These are phyloP conservation scores for Candida verbasci DNA, from an alignment of 805 yeast species.

Conservation along the genomic window DNA sequence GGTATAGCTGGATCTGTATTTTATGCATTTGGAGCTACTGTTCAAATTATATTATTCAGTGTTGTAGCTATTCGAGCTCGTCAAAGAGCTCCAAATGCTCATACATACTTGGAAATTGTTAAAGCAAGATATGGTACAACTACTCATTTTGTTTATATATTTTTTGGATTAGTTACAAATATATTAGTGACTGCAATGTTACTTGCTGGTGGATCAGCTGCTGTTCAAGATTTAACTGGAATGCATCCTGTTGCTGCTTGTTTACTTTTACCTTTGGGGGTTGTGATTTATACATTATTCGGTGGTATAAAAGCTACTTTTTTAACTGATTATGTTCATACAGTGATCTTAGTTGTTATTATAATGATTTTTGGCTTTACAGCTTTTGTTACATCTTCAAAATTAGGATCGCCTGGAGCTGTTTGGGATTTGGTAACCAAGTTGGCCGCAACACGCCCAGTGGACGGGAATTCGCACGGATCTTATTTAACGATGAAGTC, in stretches of 20 bases:
- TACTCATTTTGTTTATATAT: slow-evolving; percentile 66
- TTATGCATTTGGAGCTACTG: slow-evolving; percentile 89
- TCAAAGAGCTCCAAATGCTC: slow-evolving; percentile 86
- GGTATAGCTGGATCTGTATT: slow-evolving; percentile 81
- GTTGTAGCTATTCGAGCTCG: slow-evolving; percentile 85
- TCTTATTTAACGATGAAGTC: slow-evolving; percentile 87
- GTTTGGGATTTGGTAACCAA: slow-evolving; percentile 72
- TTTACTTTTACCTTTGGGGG: slow-evolving; percentile 78
- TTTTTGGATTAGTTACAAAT: slow-evolving; percentile 84
- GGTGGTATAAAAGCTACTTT: slow-evolving; percentile 46
- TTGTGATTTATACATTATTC: slow-evolving; percentile 42
- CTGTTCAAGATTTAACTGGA: slow-evolving; percentile 76
- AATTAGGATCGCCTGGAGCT: slow-evolving; percentile 75
- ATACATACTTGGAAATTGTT: slow-evolving; percentile 84
- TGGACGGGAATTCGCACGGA: slow-evolving; percentile 78
- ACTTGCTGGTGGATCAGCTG: slow-evolving; percentile 86
- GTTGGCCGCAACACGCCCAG: slow-evolving; percentile 59
- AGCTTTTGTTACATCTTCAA: slow-evolving; percentile 64
- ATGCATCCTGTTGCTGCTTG: slow-evolving; percentile 74
- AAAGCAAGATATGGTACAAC: slow-evolving; percentile 73
- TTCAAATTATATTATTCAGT: slow-evolving; percentile 82
- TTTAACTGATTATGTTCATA: slow-evolving; percentile 42
- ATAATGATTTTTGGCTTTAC: slow-evolving; percentile 78
- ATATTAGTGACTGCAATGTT: slow-evolving; percentile 90
- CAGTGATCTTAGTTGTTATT: slow-evolving; percentile 63